Evolutionary conservation across 2,329 filamentous ascomycete genomes (phyloP), one percentile per base, ranked within the genome.

Genomic region (Phaeosphaeria sp.): DNA sequence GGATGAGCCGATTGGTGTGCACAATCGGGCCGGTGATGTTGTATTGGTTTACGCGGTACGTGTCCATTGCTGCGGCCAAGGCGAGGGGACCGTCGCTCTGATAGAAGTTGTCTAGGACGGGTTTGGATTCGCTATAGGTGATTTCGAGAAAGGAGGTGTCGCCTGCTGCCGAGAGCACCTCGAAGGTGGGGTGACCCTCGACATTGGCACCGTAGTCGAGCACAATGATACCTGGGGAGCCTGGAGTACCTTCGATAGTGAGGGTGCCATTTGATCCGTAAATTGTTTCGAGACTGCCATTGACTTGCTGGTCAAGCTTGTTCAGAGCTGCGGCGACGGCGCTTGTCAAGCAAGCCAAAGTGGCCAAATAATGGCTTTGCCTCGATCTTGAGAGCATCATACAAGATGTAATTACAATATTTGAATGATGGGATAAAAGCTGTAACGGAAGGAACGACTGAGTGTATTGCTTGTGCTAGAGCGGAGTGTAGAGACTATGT

Each of bases 31-130:
- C 53, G 7, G 67, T 71, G 49, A 78, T 66, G 51, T 77, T 77
- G 62, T 77, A 77, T 5, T 59, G 63, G 36, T 74, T 77, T 2
- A 78, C 60, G 8, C 75, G 64, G 56, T 77, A 78, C 1, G 72
- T 75, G 46, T 78, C 74, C 74, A 78, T 76, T 3, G 76, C 72
- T 11, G 75, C 75, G 9, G 76, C 70, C 1, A 79, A 60, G 11
- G 68, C 60, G 9, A 78, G 52, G 8, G 77, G 76, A 0, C 75
- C 76, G 45, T 76, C 73, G 40, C 65, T 61, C 71, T 73, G 20
- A 25, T 22, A 40, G 11, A 18, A 53, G 48, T 15, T 44, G 18
- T 44, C 42, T 21, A 44, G 18, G 18, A 44, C 42, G n/a, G 42
- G n/a, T 44, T 44, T 44, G 11, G 42, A 44, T 21, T 44, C 42